Evolutionary conservation across 2,329 filamentous ascomycete genomes (phyloP).

Genomic region (Nemania diffusa): DNA sequence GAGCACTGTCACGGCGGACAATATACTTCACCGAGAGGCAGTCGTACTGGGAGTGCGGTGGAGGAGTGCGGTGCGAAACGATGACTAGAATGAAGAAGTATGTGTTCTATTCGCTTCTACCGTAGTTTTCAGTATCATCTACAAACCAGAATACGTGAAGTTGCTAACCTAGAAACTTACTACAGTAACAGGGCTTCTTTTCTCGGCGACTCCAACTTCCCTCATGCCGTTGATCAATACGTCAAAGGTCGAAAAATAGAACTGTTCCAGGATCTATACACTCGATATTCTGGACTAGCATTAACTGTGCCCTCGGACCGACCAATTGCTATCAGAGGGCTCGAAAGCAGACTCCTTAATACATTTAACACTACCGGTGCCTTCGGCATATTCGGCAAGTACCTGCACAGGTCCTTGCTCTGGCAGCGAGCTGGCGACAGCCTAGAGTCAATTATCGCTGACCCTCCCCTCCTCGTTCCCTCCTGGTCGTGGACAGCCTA

Average conservation of each 20-base stretch:
- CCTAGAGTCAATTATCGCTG: conserved; percentile 4
- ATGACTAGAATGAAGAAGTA: conserved; percentile 19
- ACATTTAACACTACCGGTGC: background rate
- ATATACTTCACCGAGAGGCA: conserved; percentile 33
- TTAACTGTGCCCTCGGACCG: conserved; percentile 4
- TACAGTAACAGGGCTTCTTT: conserved; percentile 12
- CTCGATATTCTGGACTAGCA: conserved; percentile 9
- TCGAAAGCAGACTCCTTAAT: conserved; percentile 3
- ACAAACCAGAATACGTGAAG: background rate
- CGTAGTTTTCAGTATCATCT: background rate
- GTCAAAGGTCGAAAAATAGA: conserved; percentile 5
- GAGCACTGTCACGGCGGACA: conserved; percentile 32
- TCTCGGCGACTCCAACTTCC: conserved; percentile 18
- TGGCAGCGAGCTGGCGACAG: conserved; percentile 2
- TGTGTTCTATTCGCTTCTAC: background rate
- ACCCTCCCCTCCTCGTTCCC: background rate
- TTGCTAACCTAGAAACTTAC: conserved; percentile 3
- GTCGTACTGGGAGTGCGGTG: conserved; percentile 38
- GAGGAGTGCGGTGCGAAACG: conserved; percentile 34
- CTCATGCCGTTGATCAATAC: conserved; percentile 1
- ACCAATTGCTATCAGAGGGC: conserved; percentile 10
- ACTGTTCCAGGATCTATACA: conserved; percentile 12
- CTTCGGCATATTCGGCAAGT: conserved; percentile 1
- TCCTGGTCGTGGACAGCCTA: conserved; percentile 26
- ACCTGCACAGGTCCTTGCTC: conserved; percentile 8